phyloP scores from a whole-genome alignment of 2,329 filamentous ascomycete genomes.

The Talaromyces sp. region DNA sequence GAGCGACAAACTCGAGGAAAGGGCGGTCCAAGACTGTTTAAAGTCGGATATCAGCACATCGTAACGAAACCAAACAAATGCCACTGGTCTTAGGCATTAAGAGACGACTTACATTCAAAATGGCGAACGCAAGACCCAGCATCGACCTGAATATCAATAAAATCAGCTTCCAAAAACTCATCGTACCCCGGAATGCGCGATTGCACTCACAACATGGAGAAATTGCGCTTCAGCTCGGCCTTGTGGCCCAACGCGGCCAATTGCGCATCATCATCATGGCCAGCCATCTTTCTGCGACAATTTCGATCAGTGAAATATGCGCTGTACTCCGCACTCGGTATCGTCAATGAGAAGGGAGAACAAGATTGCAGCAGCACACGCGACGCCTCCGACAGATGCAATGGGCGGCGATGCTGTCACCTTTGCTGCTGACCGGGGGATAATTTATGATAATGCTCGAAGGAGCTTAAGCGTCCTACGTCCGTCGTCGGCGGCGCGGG shows the following conservation, averaged over 20 bases:
- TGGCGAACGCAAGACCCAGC: slow-evolving; percentile 59
- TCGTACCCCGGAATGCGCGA: neutral
- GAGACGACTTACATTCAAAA: slow-evolving; percentile 45
- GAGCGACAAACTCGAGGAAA: slow-evolving; percentile 54
- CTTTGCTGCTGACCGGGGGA: neutral
- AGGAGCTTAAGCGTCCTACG: neutral
- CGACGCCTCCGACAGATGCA: neutral
- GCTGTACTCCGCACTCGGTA: neutral
- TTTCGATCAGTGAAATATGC: neutral
- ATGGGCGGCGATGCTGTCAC: neutral
- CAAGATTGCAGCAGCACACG: neutral
- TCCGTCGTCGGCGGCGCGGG: neutral
- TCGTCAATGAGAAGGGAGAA: neutral
- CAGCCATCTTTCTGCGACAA: neutral
- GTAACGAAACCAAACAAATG: neutral
- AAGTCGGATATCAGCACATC: neutral
- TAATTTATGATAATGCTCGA: neutral
- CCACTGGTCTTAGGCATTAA: neutral
- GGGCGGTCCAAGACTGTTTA: slow-evolving; percentile 53
- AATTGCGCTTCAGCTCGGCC: slow-evolving; percentile 55
- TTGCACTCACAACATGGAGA: slow-evolving; percentile 43
- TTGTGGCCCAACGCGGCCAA: slow-evolving; percentile 54
- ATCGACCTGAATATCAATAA: slow-evolving; percentile 42
- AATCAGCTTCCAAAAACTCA: neutral
- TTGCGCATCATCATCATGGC: slow-evolving; percentile 42